phyloP scores from a whole-genome alignment of 1,284 basidiomycete genomes.

The Rhodotorula mucilaginosa region DNA sequence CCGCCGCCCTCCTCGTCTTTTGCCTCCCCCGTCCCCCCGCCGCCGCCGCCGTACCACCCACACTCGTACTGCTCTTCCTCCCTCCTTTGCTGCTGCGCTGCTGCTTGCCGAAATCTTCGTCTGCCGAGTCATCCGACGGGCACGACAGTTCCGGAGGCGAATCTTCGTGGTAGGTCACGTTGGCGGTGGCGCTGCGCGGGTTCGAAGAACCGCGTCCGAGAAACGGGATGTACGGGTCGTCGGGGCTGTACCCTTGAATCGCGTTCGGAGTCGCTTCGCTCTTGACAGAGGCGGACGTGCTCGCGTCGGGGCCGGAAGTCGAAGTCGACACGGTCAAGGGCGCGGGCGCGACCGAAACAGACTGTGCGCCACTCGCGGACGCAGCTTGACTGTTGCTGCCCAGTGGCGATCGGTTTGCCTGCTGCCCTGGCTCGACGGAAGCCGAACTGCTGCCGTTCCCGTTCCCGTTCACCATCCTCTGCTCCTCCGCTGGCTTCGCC shows the following conservation, averaged over 20 bases:
- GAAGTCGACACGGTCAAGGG: too few relatives aligned
- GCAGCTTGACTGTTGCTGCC: background rate
- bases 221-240: constrained; percentile 17
- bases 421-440: background rate
- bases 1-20: background rate
- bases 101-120: constrained; percentile 3
- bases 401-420: too few relatives aligned
- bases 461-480: background rate
- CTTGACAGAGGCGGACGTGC: background rate
- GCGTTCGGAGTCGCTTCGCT: background rate
- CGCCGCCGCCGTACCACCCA: background rate
- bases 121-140: constrained; percentile 8
- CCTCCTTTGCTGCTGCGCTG: too few relatives aligned
- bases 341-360: too few relatives aligned
- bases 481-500: background rate
- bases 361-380: background rate
- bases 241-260: constrained; percentile 9
- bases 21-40: background rate
- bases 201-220: background rate
- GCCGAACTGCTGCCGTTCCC: background rate
- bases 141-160: background rate
- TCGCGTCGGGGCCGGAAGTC: too few relatives aligned
- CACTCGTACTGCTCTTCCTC: background rate
- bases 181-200: background rate
- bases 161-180: background rate